A percentile compares a stretch with the other conserved stretches of the same genome.
phyloP scores from a whole-genome alignment of 148 eudicot species.

The Amaranthus palmeri region DNA sequence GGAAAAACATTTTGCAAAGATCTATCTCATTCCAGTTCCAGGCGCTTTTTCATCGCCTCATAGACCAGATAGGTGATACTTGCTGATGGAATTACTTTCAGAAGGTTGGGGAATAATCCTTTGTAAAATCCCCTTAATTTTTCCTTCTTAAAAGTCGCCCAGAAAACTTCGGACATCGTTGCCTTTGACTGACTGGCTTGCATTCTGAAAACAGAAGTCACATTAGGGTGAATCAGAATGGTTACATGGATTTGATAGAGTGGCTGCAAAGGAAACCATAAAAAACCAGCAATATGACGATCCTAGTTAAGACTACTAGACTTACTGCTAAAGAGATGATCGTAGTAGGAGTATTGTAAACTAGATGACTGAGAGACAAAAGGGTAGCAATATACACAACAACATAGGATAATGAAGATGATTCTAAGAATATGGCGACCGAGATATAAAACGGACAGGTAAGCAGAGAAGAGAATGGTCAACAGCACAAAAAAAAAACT shows the following conservation, averaged over 20 bases:
- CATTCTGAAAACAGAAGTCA: slow-evolving; percentile 52
- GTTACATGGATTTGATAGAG: not conserved
- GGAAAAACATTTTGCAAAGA: slow-evolving; percentile 13
- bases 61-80: slow-evolving; percentile 88
- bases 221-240: not conserved
- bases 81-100: slow-evolving; percentile 92
- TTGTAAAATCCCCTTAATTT: slow-evolving; percentile 83
- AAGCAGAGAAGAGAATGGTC: too few relatives aligned
- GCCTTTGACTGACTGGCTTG: slow-evolving; percentile 62
- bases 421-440: too few relatives aligned
- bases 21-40: slow-evolving; percentile 49
- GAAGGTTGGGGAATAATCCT: slow-evolving; percentile 90
- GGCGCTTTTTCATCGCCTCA: slow-evolving; percentile 85
- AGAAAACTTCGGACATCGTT: slow-evolving; percentile 75
- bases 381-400: too few relatives aligned
- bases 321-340: too few relatives aligned
- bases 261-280: not conserved
- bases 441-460: too few relatives aligned
- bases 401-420: too few relatives aligned
- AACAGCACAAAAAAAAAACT: too few relatives aligned
- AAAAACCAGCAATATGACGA: not conserved
- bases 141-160: slow-evolving; percentile 59
- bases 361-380: too few relatives aligned
- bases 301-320: too few relatives aligned
- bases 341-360: too few relatives aligned